phyloP scores from a whole-genome alignment of 2,329 filamentous ascomycete species.

The Verticillium dahliae region DNA sequence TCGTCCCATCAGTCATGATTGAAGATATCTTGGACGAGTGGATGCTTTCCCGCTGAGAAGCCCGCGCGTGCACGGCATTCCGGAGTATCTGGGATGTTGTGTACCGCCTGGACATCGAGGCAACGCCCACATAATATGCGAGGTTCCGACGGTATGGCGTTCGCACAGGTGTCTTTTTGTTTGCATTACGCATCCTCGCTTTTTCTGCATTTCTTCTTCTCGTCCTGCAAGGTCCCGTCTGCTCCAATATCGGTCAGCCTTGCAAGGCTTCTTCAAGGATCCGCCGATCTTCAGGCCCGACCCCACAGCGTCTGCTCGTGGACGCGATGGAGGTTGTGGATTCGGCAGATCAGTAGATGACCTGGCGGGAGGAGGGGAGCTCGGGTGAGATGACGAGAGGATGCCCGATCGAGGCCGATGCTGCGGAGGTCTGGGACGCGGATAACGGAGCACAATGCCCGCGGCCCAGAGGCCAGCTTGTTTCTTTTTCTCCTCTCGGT shows the following conservation, averaged over 20 bases:
- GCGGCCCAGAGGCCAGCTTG: not conserved
- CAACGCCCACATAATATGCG: slow-evolving; percentile 4
- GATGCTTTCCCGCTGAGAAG: slow-evolving; percentile 43
- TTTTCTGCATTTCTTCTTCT: not conserved
- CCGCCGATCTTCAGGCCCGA: not conserved
- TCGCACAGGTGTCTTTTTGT: slow-evolving; percentile 4
- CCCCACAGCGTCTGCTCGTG: not conserved
- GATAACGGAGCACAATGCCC: not conserved
- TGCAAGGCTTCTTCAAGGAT: not conserved
- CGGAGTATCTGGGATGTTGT: slow-evolving; percentile 20
- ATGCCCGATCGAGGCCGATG: not conserved
- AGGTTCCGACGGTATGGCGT: slow-evolving; percentile 35
- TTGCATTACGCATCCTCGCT: slow-evolving; percentile 1
- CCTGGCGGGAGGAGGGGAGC: not conserved
- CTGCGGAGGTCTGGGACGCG: not conserved
- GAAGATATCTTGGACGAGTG: slow-evolving; percentile 10
- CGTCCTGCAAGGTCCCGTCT: not conserved
- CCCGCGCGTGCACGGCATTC: slow-evolving; percentile 46
- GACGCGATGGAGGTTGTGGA: not conserved
- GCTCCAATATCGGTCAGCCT: not conserved
- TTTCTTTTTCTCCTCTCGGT: not conserved
- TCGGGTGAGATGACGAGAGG: not conserved
- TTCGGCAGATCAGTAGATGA: not conserved
- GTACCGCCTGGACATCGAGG: not conserved
- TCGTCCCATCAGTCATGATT: slow-evolving; percentile 70